Evolutionary conservation across 2,329 filamentous ascomycete genomes (phyloP).

Genomic region (Orbilia quercus): DNA sequence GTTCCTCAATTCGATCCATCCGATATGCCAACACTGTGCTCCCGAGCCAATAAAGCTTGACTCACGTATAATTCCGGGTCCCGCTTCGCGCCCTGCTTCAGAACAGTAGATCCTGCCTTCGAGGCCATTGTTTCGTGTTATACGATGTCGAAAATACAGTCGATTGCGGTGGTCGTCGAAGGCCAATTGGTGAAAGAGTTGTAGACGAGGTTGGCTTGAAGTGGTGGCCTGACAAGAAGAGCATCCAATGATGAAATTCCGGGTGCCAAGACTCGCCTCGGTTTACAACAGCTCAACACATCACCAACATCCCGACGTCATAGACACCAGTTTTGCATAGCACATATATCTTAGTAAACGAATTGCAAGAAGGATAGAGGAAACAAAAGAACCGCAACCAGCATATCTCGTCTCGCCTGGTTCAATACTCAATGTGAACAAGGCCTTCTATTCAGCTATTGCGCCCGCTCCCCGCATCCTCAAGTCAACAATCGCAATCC

Average conservation of each 20-base stretch:
- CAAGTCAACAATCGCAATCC: constrained; percentile 20
- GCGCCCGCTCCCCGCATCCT: constrained; percentile 17
- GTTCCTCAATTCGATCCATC: constrained; percentile 17
- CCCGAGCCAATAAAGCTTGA: constrained; percentile 6
- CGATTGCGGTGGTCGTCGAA: constrained; percentile 30
- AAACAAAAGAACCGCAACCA: constrained; percentile 31
- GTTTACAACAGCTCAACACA: constrained; percentile 50
- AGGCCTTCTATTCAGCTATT: constrained; percentile 24
- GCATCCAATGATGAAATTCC: constrained; percentile 53
- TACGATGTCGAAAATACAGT: constrained; percentile 20
- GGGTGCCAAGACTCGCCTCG: constrained; percentile 25
- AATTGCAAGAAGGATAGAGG: constrained; percentile 12
- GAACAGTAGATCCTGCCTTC: constrained; percentile 58
- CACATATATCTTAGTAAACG: no score
- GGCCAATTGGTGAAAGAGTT: constrained; percentile 36
- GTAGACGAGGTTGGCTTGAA: constrained; percentile 31
- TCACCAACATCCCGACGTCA: constrained; percentile 1
- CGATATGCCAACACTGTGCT: background rate
- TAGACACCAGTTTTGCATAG: background rate
- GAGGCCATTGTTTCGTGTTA: constrained; percentile 47
- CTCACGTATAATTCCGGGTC: constrained; percentile 81
- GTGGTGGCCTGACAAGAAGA: constrained; percentile 51
- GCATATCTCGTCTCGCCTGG: constrained; percentile 26
- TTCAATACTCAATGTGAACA: constrained; percentile 36
- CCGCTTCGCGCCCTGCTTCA: constrained; percentile 74